These are phyloP conservation scores for Aplosporella prunicola DNA, from an alignment of 2,329 filamentous ascomycete species.

Conservation along the genomic window DNA sequence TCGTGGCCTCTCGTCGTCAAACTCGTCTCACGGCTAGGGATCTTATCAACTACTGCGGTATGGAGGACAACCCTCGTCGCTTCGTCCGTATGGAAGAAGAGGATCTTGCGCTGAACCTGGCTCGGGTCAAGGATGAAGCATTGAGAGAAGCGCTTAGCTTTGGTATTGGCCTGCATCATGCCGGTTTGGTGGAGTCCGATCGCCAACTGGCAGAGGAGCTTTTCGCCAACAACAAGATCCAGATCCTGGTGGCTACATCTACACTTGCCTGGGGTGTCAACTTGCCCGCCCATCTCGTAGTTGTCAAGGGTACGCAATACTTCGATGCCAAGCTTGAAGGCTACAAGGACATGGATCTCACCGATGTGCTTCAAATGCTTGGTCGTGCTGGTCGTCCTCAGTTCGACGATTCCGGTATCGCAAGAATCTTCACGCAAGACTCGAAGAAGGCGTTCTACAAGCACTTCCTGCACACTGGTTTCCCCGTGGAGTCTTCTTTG, in stretches of 20 bases:
- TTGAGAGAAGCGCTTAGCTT: slow-evolving; percentile 92
- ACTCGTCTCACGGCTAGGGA: slow-evolving; percentile 93
- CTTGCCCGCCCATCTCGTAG: slow-evolving; percentile 87
- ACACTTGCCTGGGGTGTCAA: slow-evolving; percentile 98
- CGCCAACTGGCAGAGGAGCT: slow-evolving; percentile 86
- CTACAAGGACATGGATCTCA: slow-evolving; percentile 98
- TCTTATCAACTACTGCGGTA: slow-evolving; percentile 91
- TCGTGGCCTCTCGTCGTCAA: slow-evolving; percentile 90
- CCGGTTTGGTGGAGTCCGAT: slow-evolving; percentile 90
- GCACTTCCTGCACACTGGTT: slow-evolving; percentile 95
- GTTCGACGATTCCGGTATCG: slow-evolving; percentile 92
- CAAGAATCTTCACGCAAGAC: slow-evolving; percentile 94
- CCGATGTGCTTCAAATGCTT: slow-evolving; percentile 95
- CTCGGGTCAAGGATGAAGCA: slow-evolving; percentile 84
- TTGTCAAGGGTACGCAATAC: slow-evolving; percentile 96
- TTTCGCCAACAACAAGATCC: slow-evolving; percentile 95
- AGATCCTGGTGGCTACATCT: slow-evolving; percentile 89
- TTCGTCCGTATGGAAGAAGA: slow-evolving; percentile 95
- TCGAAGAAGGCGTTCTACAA: slow-evolving; percentile 99
- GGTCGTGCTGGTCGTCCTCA: slow-evolving; percentile 91
- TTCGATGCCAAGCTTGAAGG: slow-evolving; percentile 97
- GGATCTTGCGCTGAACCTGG: slow-evolving; percentile 78
- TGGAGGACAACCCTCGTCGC: slow-evolving; percentile 93
- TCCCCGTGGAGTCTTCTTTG: slow-evolving; percentile 91
- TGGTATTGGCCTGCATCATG: slow-evolving; percentile 93